phyloP scores from a whole-genome alignment of 768 basidiomycete species.

The Boletus subparvulus region DNA sequence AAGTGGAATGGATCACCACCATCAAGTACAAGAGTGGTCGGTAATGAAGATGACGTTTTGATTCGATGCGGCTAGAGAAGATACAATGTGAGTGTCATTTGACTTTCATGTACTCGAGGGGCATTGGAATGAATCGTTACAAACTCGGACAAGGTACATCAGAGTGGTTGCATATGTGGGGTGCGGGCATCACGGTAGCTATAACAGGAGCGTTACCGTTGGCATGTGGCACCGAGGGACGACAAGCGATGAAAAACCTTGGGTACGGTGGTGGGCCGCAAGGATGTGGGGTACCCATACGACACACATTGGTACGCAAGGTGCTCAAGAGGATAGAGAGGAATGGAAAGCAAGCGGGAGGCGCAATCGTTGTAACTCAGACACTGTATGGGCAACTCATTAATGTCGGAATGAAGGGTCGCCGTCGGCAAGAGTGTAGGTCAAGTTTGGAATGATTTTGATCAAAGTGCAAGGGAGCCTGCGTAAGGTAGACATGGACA shows the following conservation, averaged over 20 bases:
- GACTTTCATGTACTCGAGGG: not conserved
- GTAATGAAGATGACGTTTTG: not conserved
- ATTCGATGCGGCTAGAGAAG: not conserved
- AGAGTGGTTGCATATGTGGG: not conserved
- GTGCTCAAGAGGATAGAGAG: conserved; percentile 8
- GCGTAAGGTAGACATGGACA: not conserved
- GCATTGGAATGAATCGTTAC: conserved; percentile 5
- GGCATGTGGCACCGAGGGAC: conserved; percentile 11
- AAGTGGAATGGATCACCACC: not conserved
- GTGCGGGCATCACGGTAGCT: conserved; percentile 3
- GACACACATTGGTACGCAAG: not conserved
- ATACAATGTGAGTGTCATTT: not conserved
- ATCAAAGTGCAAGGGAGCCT: not conserved
- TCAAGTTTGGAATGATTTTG: not conserved
- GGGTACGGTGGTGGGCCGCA: not conserved
- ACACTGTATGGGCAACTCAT: not conserved
- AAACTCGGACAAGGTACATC: not conserved
- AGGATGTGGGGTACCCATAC: not conserved
- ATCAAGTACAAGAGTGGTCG: not conserved
- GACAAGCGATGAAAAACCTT: not conserved
- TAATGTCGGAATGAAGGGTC: conserved; percentile 10
- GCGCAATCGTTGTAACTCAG: not conserved
- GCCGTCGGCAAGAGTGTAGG: conserved; percentile 3
- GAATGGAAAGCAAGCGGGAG: not conserved
- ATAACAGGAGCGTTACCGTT: conserved; percentile 5